Evolutionary conservation across 2,329 filamentous ascomycete genomes (phyloP), one percentile per base, ranked within the genome.

Genomic region (Exophiala alcalophila): DNA sequence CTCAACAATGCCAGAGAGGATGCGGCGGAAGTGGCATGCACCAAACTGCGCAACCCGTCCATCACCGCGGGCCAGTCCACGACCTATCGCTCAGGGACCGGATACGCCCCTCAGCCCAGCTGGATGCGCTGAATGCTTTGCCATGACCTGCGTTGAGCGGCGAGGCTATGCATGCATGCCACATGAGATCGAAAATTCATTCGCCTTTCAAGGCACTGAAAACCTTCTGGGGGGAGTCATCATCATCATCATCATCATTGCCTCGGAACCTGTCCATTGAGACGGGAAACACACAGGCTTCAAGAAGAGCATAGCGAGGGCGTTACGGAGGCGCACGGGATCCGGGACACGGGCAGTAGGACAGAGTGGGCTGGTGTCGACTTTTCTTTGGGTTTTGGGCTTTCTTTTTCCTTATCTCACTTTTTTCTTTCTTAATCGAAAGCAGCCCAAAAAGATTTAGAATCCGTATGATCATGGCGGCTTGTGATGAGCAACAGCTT

Each of bases 1-100:
- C 74, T 91, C 64, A 80, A 90, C 71, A 94, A 94, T 60, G 88
- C 88, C 45, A 83, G 80, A 66, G 89, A 95, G 65, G 89, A 95
- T 62, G 89, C 87, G n/a, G n/a, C 89, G 53, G 87, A 95, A 66
- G 77, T 84, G 49, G 88, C 88, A 8, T 53, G 66, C 30, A 65
- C 57, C 24, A 24, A 48, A 14, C 48, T 70, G 9, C 50, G 54
- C 27, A 57, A 44, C 59, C 60, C 46, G 44, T 61, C 38, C 54
- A 60, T 57, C 25, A 49, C 47, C 30, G 27, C 42, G 12, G 30
- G 43, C 19, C 40, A 45, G 24, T 29, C 39, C 21, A 35, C 37
- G 10, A 28, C 33, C 4, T 45, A 48, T 23, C 50, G 46, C n/a
- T 18, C 44, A 23, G 30, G 32, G n/a, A 32, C 36, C 15, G 26